Conservation (phyloP, 495 filamentous ascomycete species). For the Staphylotrichum tortipilum region DNA sequence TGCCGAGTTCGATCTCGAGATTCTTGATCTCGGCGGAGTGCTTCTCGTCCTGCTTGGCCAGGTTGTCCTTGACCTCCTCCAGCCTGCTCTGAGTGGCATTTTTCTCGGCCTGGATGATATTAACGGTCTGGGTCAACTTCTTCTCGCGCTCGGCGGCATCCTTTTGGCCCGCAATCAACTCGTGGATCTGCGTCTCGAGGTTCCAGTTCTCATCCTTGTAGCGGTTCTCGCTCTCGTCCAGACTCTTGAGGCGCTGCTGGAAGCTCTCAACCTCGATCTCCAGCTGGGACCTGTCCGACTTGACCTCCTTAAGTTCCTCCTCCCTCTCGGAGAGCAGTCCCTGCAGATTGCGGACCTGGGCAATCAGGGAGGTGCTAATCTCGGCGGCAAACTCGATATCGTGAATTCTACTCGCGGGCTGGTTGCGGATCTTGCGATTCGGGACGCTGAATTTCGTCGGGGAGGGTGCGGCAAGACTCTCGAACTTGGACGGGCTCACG, state of each 20-base stretch:
- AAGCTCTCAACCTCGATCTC: slow-evolving; percentile 76
- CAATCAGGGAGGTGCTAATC: slow-evolving; percentile 81
- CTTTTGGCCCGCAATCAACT: slow-evolving; percentile 57
- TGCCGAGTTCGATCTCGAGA: slow-evolving; percentile 77
- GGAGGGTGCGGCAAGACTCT: slow-evolving; percentile 74
- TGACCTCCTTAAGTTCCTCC: slow-evolving; percentile 66
- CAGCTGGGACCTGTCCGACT: slow-evolving; percentile 63
- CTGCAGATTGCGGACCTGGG: slow-evolving; percentile 83
- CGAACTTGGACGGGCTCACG: slow-evolving; percentile 69
- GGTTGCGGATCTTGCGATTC: slow-evolving; percentile 77
- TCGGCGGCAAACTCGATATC: slow-evolving; percentile 96
- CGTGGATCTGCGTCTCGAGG: slow-evolving; percentile 80
- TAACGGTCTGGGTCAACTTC: slow-evolving; percentile 63
- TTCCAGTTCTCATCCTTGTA: slow-evolving; percentile 99
- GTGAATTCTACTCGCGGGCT: slow-evolving; percentile 72
- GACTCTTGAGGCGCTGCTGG: slow-evolving; percentile 62
- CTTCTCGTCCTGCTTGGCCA: slow-evolving; percentile 74
- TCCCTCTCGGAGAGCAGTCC: slow-evolving; percentile 75
- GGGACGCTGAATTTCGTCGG: slow-evolving; percentile 85
- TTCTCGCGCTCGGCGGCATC: slow-evolving; percentile 72
- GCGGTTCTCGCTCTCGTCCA: slow-evolving; percentile 88
- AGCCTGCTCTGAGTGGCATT: slow-evolving; percentile 66
- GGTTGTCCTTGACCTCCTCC: slow-evolving; percentile 72
- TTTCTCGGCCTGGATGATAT: slow-evolving; percentile 64
- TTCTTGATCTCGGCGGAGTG: slow-evolving; percentile 65